Evolutionary conservation across 192 early-diverging fungal species (phyloP), one percentile per base, ranked within the genome.

Genomic region (Dissophora ornata): DNA sequence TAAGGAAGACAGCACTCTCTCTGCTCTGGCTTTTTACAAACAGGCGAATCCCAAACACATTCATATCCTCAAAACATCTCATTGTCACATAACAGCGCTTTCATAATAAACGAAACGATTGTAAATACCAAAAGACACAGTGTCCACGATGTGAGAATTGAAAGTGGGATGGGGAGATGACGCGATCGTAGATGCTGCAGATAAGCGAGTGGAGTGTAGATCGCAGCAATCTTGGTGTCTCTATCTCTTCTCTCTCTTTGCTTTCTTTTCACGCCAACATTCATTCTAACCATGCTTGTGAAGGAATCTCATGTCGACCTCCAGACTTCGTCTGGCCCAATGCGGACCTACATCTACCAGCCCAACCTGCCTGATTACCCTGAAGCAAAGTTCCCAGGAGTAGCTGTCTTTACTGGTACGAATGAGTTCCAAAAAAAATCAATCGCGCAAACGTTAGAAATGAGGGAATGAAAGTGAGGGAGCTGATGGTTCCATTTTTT

Each of bases 301-400:
- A 79, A 79, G 58, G 86, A 87, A 80, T 67, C 54, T 30, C 38
- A 62, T 45, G 70, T 80, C 30, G 86, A 87, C 53, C 54, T 87
- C 6, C 59, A 69, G 44, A 81, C 79, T 41, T 73, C 81, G 1
- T 70, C 69, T 3, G 82, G 82, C 19, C 79, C 63, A 2, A 88
- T 89, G 84, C 54, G 88, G 41, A 67, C 86, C 15, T 87, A 75
- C 59, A 70, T 86, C 38, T 87, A 86, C 68, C 64, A 62, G 46
- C 87, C 87, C 24, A 85, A 88, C 46, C 38, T 84, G n/a, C 82
- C 82, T 25, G 69, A 84, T 12, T 81, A 87, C 57, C 85, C 86
- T 21, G 22, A 81, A 18, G 85, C 80, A 36, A 84, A 83, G 55
- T 83, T 86, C 59, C 83, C 81, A 52, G 85, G 87, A 19, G 78